Evolutionary conservation across 208 protist species (phyloP), one percentile per base, ranked within the genome.

Genomic region (Leptomonas seymouri): DNA sequence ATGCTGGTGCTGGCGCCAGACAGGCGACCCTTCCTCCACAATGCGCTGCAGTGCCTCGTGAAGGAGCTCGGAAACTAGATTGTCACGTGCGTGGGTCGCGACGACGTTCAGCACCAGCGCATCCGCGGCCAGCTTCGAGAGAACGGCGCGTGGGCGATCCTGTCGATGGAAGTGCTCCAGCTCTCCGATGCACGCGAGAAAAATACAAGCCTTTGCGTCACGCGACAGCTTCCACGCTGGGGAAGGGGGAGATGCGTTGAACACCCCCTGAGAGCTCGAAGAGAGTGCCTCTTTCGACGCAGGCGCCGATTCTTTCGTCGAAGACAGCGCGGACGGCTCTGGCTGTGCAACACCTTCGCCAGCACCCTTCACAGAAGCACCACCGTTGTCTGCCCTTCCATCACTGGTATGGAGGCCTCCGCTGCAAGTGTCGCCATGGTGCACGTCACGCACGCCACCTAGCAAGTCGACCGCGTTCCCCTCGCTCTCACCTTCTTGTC

Each of bases 41-140:
- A 93, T 75, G 21, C 76, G 71, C 76, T 96, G 87, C 74, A 96
- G 65, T 6, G 73, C 75, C 28, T 74, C 64, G 73, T 96, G 88
- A 0, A 93, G 55, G 18, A 94, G 71, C 59, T 94, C 88, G 1
- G 85, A 71, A 8, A 96, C 56, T 6, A 92, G 31, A 36, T 87
- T 89, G 57, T 94, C 91, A 54, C 86, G 71, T 6, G 82, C 78
- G 71, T 96, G 91, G 0, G 80, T 77, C 16, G 84, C 81, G 23
- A 96, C 71, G 25, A 96, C 88, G 67, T 96, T 74, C n/a, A 84
- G 69, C 31, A 96, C 91, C 21, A 93, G 86, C 2, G 71, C 62
- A 63, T 91, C 84, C 16, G 88, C 86, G 0, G 81, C 81, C 28
- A 74, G 42, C 27, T 75, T 74, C 46, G 78, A 80, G 28, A 67